These are phyloP conservation scores for Aplosporella prunicola DNA, from an alignment of 2,329 filamentous ascomycete genomes.

Conservation along the genomic window DNA sequence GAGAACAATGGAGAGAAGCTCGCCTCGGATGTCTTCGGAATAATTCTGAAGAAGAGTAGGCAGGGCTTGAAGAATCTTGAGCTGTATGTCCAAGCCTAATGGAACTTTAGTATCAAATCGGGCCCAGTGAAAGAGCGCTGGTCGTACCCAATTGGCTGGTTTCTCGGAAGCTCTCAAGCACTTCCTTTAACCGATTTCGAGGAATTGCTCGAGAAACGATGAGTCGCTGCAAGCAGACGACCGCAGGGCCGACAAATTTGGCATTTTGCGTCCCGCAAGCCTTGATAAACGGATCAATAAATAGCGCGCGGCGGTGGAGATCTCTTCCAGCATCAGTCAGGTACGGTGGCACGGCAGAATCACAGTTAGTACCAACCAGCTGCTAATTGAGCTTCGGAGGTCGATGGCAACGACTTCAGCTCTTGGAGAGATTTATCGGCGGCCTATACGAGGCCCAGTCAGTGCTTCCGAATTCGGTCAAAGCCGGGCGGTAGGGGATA, in stretches of 20 bases:
- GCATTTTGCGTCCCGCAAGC: slow-evolving; percentile 84
- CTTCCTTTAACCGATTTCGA: slow-evolving; percentile 68
- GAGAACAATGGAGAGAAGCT: slow-evolving; percentile 69
- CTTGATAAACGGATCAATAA: slow-evolving; percentile 88
- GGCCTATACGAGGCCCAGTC: slow-evolving; percentile 45
- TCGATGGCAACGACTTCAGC: slow-evolving; percentile 63
- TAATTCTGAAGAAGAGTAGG: slow-evolving; percentile 89
- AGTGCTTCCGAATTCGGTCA: too few relatives aligned
- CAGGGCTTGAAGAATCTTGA: slow-evolving; percentile 89
- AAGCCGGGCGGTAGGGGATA: not conserved
- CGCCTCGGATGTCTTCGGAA: slow-evolving; percentile 66
- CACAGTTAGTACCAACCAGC: slow-evolving; percentile 44
- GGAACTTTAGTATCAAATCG: not conserved
- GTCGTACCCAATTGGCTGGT: slow-evolving; percentile 56
- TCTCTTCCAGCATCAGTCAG: slow-evolving; percentile 46
- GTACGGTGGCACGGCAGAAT: not conserved
- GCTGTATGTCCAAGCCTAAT: slow-evolving; percentile 79
- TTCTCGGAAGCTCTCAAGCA: slow-evolving; percentile 79
- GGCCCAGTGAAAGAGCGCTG: not conserved
- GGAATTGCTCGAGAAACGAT: slow-evolving; percentile 75
- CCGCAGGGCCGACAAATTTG: slow-evolving; percentile 79
- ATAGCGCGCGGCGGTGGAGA: slow-evolving; percentile 68
- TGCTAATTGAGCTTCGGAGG: slow-evolving; percentile 66
- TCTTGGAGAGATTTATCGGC: slow-evolving; percentile 91
- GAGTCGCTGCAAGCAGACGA: slow-evolving; percentile 80